These are phyloP conservation scores for Heritiera fomes DNA, from an alignment of 345 rosid genomes.

Conservation along the genomic window DNA sequence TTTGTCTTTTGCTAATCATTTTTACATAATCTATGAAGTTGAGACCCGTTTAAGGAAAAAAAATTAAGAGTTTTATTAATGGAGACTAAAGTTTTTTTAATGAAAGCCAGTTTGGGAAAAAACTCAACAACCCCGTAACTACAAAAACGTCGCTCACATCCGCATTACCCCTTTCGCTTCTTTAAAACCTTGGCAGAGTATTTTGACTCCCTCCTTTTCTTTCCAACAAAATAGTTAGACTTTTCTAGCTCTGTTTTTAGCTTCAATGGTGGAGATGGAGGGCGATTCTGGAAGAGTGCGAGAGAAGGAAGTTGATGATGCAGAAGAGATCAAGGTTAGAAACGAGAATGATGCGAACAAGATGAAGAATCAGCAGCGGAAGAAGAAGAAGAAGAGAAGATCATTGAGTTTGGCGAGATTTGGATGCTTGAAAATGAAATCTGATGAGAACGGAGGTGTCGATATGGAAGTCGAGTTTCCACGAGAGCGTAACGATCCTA, in stretches of 20 bases:
- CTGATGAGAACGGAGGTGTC: slow-evolving; percentile 46
- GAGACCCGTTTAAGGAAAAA: no score
- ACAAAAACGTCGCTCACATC: background rate
- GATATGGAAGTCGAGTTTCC: slow-evolving; percentile 48
- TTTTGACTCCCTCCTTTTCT: background rate
- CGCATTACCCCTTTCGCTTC: background rate
- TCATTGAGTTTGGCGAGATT: slow-evolving; percentile 33
- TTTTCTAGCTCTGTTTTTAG: background rate
- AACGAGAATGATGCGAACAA: background rate
- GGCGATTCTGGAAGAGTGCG: background rate
- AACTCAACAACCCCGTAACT: slow-evolving; percentile 2
- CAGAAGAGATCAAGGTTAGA: background rate
- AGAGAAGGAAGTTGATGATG: slow-evolving; percentile 9
- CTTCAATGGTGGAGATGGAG: slow-evolving; percentile 18
- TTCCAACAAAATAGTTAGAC: background rate
- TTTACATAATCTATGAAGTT: no score
- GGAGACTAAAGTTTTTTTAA: no score
- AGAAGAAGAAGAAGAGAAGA: slow-evolving; percentile 27
- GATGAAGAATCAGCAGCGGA: background rate
- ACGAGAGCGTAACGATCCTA: slow-evolving; percentile 44
- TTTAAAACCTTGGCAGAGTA: background rate
- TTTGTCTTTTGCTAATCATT: no score
- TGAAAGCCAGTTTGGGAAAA: no score
- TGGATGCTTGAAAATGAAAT: slow-evolving; percentile 56
- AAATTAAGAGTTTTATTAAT: no score